phyloP scores from a whole-genome alignment of 768 basidiomycete species.

The Termitomyces sp. region DNA sequence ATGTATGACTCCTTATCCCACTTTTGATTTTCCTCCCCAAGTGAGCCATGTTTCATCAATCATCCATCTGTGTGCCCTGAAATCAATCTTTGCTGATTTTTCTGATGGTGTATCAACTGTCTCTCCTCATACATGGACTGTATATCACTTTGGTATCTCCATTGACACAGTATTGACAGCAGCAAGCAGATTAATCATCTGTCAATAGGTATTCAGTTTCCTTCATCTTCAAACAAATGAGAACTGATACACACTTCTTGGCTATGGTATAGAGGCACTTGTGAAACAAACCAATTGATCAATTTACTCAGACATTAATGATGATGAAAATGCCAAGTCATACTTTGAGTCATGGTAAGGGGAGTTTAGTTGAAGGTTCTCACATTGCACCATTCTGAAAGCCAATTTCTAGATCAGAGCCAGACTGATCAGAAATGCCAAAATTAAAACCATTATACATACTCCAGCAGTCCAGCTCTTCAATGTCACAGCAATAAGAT shows the following conservation, averaged over 20 bases:
- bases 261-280: background rate
- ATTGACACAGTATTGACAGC: slow-evolving; percentile 8
- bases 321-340: slow-evolving; percentile 6
- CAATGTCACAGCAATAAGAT: background rate
- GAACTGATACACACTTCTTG: background rate
- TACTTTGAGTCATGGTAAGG: background rate
- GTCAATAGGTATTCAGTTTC: background rate
- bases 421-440: background rate
- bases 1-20: slow-evolving; percentile 9
- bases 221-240: no score
- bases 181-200: slow-evolving; percentile 12
- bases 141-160: background rate
- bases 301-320: slow-evolving; percentile 16
- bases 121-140: background rate
- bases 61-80: slow-evolving; percentile 18
- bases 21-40: slow-evolving; percentile 5
- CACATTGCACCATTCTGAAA: slow-evolving; percentile 6
- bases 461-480: background rate
- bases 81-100: slow-evolving; percentile 8
- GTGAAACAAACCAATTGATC: background rate
- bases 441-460: background rate
- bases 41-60: slow-evolving; percentile 10
- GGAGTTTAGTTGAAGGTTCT: background rate
- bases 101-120: slow-evolving; percentile 9
- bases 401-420: slow-evolving; percentile 10